Evolutionary conservation across 495 filamentous ascomycete species (phyloP).

Genomic region (Aspergillus sclerotiicarbonarius): DNA sequence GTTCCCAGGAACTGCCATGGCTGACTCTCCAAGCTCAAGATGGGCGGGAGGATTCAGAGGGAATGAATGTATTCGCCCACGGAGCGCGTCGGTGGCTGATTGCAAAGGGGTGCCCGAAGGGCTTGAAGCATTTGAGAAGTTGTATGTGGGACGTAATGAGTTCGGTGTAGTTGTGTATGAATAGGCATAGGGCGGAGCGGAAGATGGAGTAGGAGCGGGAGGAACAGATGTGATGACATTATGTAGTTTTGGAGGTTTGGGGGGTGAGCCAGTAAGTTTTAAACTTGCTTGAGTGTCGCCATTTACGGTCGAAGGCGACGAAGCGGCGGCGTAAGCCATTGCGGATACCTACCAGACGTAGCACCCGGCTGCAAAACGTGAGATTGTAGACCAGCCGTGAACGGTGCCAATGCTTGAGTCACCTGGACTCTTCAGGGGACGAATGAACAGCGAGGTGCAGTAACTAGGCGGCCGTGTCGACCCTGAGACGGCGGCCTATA

Average conservation of each 20-base stretch:
- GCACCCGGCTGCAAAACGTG: conserved; percentile 36
- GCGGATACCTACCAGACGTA: conserved; percentile 31
- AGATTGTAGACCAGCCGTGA: conserved; percentile 33
- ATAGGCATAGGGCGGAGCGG: conserved; percentile 31
- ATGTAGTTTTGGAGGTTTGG: conserved; percentile 37
- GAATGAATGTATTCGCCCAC: conserved; percentile 40
- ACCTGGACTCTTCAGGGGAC: conserved; percentile 45
- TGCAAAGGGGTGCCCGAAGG: conserved; percentile 52
- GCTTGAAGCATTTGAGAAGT: conserved; percentile 41
- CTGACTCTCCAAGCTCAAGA: conserved; percentile 57
- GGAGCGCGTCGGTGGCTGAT: conserved; percentile 48
- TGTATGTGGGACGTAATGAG: conserved; percentile 27
- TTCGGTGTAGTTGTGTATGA: conserved; percentile 33
- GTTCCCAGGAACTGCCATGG: conserved; percentile 42
- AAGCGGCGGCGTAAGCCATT: conserved; percentile 46
- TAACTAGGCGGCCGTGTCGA: conserved; percentile 32
- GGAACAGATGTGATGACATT: conserved; percentile 38
- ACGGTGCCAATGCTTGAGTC: conserved; percentile 42
- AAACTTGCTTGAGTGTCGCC: conserved; percentile 41
- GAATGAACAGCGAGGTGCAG: conserved; percentile 34
- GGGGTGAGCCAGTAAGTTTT: conserved; percentile 40
- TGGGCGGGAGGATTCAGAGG: conserved; percentile 39
- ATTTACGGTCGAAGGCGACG: conserved; percentile 42
- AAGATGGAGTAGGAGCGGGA: conserved; percentile 24
- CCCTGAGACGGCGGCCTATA: conserved; percentile 27